A percentile compares a stretch with the other conserved stretches of the same genome.
Conservation (phyloP, 208 protist genomes). For the Leishmania martiniquensis region DNA sequence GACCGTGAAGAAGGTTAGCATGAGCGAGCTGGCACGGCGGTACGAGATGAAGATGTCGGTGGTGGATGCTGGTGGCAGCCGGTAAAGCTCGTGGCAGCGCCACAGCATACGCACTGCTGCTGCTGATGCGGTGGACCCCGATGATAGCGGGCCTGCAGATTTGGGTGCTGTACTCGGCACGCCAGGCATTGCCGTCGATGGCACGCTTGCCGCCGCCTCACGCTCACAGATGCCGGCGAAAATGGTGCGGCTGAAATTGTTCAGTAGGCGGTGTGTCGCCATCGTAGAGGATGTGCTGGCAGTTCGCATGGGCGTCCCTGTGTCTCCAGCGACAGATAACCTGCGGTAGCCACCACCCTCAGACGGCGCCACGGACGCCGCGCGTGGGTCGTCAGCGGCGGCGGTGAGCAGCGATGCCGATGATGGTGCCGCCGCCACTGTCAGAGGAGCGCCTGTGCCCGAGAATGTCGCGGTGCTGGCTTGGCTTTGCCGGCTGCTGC, state of each 20-base stretch:
- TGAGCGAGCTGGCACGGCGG: slow-evolving; percentile 28
- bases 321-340: background rate
- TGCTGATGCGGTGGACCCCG: background rate
- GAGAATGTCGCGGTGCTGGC: slow-evolving; percentile 4
- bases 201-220: background rate
- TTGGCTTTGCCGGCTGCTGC: slow-evolving; percentile 3
- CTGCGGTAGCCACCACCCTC: background rate
- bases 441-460: slow-evolving; percentile 7
- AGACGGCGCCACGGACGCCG: background rate
- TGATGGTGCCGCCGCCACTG: slow-evolving; percentile 3
- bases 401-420: background rate
- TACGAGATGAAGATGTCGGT: slow-evolving; percentile 50
- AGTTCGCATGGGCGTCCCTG: background rate
- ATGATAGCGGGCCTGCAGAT: background rate
- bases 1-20: slow-evolving; percentile 36
- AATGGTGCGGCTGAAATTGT: slow-evolving; percentile 64
- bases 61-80: slow-evolving; percentile 29
- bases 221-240: slow-evolving; percentile 48
- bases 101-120: slow-evolving; percentile 5
- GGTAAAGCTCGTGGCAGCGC: slow-evolving; percentile 34
- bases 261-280: slow-evolving; percentile 78
- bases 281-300: slow-evolving; percentile 7
- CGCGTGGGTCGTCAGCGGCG: background rate
- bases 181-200: background rate
- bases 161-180: background rate